Base-by-base conservation (phyloP, 768 basidiomycete species). In the Fomitopsis pulvina region DNA sequence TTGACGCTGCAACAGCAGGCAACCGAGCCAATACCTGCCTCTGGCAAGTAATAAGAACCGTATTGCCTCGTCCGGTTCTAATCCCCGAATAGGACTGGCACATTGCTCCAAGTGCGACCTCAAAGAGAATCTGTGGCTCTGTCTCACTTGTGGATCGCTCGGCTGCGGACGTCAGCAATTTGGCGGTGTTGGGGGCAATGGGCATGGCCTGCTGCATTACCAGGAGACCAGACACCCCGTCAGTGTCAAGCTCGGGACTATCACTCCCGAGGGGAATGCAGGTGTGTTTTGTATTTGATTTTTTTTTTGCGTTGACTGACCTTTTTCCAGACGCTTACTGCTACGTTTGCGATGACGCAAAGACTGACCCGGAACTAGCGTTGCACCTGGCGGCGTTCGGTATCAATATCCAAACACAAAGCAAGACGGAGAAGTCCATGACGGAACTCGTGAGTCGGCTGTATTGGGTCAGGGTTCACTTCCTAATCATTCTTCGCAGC, bases 381-480 rank as follows among this genome's bases (percentile, higher is more conserved):
- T 52, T 61, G 0, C 95, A 98, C 67, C 76, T 98, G 2, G 66
- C 79, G 0, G 76, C 76, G 21, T 96, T 97, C 52, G 93, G 92
- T 0, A 95, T 99, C 65, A 85, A 92, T 52, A 81, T 97, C 1
- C 74, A 78, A 30, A 77, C 75, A 0, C 83, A 89, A 60, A 83
- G 69, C 4, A 98, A 98, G 70, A 97, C 94, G 0, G 92, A 96
- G 65, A 97, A 96, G 70, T 91, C 83, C 50, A 90, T 96, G 84
- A 96, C 94, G 0, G 95, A 99, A 62, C 74, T 99, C 55, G 92
- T 93, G 51, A 44, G 80, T 63, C 0, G 9, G 6, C 51, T 3
- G 2, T 37, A 41, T 8, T 42, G 34, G 52, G 40, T 21, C 2
- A 22, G n/a, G n/a, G n/a, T n/a, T n/a, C n/a, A n/a, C n/a, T n/a